Evolutionary conservation across 2,329 filamentous ascomycete genomes (phyloP).

Genomic region (Bretziella fagacearum): DNA sequence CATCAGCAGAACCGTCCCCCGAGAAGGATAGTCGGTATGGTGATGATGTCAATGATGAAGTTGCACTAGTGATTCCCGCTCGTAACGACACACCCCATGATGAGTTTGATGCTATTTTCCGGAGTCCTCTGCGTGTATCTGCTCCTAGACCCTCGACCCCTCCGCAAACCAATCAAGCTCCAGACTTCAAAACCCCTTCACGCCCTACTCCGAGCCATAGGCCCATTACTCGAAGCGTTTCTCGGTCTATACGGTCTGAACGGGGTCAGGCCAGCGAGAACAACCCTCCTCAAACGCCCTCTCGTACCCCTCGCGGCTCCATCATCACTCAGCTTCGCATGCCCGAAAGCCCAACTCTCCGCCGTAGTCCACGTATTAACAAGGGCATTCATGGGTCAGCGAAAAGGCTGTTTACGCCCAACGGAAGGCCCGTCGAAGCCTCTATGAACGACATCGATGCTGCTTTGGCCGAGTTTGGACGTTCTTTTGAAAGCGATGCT

Average conservation of each 20-base stretch:
- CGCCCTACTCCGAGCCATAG: constrained; percentile 44
- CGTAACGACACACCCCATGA: constrained; percentile 25
- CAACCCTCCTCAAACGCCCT: constrained; percentile 33
- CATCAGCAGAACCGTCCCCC: constrained; percentile 28
- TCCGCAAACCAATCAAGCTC: constrained; percentile 28
- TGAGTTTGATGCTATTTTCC: constrained; percentile 46
- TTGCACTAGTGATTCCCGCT: constrained; percentile 23
- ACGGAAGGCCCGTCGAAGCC: constrained; percentile 7
- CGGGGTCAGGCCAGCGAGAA: constrained; percentile 28
- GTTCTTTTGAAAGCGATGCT: constrained; percentile 6
- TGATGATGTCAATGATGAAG: constrained; percentile 9
- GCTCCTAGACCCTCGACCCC: constrained; percentile 30
- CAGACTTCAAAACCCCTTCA: constrained; percentile 43
- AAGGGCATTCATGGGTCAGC: background rate
- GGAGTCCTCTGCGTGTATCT: constrained; percentile 28
- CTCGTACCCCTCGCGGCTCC: constrained; percentile 24
- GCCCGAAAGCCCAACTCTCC: constrained; percentile 22
- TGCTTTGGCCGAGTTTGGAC: constrained; percentile 12
- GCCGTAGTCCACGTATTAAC: constrained; percentile 27
- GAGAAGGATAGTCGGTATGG: constrained; percentile 39
- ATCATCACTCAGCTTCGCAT: constrained; percentile 18
- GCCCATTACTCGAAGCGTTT: constrained; percentile 43
- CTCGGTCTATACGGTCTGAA: constrained; percentile 35
- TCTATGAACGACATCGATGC: constrained; percentile 14
- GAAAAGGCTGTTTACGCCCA: constrained; percentile 1